These are phyloP conservation scores for Solanum bulbocastanum DNA, from an alignment of 257 asterid genomes.

Conservation along the genomic window DNA sequence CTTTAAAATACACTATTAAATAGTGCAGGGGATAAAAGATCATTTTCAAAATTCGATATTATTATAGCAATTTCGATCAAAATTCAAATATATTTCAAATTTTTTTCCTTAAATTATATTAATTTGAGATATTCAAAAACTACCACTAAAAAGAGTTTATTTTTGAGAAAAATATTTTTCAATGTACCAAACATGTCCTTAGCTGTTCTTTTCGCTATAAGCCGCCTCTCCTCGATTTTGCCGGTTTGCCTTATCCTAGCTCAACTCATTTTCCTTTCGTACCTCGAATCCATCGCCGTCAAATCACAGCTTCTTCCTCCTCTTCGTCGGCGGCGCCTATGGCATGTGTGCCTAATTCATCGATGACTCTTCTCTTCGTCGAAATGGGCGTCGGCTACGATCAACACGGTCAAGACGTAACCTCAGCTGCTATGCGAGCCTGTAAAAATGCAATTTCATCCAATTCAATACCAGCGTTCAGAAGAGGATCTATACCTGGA, in stretches of 20 bases:
- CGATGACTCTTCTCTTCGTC: slow-evolving; percentile 79
- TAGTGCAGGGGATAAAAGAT: too few species aligned
- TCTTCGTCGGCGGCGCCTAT: not conserved
- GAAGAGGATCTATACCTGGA: slow-evolving; percentile 90
- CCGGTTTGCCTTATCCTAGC: not conserved
- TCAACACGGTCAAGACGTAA: slow-evolving; percentile 95
- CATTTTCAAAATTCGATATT: too few species aligned
- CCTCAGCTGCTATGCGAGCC: slow-evolving; percentile 92
- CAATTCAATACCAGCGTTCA: slow-evolving; percentile 85
- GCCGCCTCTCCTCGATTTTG: not conserved
- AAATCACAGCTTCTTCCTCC: not conserved
- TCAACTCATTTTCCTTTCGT: not conserved
- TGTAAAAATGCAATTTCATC: slow-evolving; percentile 87
- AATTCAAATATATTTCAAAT: too few species aligned
- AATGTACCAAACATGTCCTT: not conserved
- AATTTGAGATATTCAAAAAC: too few species aligned
- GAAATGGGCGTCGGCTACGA: slow-evolving; percentile 99
- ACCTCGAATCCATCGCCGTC: not conserved
- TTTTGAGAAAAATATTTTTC: not conserved
- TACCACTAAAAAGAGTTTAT: too few species aligned
- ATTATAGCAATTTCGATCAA: too few species aligned
- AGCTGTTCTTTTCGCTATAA: not conserved
- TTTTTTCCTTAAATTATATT: too few species aligned
- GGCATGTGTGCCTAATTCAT: slow-evolving; percentile 15
- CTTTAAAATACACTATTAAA: too few species aligned